phyloP scores from a whole-genome alignment of 225 moss, liverwort and hornwort species.

The Anthoceros angustus region DNA sequence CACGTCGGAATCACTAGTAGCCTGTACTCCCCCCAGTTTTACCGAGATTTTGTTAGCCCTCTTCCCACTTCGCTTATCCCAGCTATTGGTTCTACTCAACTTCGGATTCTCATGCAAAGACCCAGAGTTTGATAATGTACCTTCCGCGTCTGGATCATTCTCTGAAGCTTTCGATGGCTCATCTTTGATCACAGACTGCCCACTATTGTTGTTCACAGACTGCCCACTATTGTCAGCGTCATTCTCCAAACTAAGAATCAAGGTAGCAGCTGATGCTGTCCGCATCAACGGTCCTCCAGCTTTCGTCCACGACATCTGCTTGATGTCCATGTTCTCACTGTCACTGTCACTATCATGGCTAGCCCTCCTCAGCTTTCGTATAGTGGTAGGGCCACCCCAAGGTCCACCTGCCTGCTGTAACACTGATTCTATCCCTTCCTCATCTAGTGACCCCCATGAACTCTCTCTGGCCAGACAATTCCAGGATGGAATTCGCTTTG shows the following conservation, averaged over 20 bases:
- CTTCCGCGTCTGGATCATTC: conserved; percentile 50
- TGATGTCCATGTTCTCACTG: conserved; percentile 52
- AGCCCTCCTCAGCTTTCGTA: conserved; percentile 48
- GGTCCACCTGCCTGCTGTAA: conserved; percentile 56
- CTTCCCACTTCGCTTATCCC: conserved; percentile 46
- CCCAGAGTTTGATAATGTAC: conserved; percentile 12
- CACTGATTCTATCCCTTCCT: conserved; percentile 38
- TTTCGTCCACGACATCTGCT: conserved; percentile 64
- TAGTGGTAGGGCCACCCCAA: conserved; percentile 72
- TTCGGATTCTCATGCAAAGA: conserved; percentile 6
- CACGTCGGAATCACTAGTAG: conserved; percentile 20
- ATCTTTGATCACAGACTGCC: conserved; percentile 10
- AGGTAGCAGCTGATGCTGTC: conserved; percentile 72
- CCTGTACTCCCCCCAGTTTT: conserved; percentile 18
- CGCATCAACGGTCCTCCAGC: conserved; percentile 89
- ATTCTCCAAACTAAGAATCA: conserved; percentile 39
- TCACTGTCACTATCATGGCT: conserved; percentile 76
- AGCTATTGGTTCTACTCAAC: conserved; percentile 24
- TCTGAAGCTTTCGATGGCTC: conserved; percentile 31
- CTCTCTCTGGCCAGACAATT: conserved; percentile 67
- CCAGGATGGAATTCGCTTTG: conserved; percentile 92
- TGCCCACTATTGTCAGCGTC: conserved; percentile 27
- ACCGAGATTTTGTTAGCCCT: conserved; percentile 74
- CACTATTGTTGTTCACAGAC: conserved; percentile 13
- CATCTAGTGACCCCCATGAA: conserved; percentile 78